Evolutionary conservation across 768 basidiomycete genomes (phyloP).

Genomic region (Psilocybe azurescens): DNA sequence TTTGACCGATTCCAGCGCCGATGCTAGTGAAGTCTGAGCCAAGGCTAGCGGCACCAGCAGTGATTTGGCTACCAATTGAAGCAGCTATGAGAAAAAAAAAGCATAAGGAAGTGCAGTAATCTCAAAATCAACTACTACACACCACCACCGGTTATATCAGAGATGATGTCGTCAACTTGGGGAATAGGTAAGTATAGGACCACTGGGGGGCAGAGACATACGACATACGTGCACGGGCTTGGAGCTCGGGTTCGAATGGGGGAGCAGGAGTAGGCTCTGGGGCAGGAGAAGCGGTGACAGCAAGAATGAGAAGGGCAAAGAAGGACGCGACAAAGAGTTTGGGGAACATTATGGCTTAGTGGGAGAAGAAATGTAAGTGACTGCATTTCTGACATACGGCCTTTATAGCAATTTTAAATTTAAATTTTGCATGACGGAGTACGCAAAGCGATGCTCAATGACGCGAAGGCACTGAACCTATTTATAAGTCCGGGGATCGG

Average conservation of each 20-base stretch:
- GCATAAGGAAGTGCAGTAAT: background rate
- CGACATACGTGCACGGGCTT: conserved; percentile 48
- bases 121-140: conserved; percentile 9
- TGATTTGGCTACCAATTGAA: conserved; percentile 43
- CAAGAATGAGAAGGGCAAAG: conserved; percentile 38
- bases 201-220: conserved; percentile 13
- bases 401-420: background rate
- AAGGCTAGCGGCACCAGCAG: conserved; percentile 32
- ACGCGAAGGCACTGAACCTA: background rate
- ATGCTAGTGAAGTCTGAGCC: conserved; percentile 28
- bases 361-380: conserved; percentile 21
- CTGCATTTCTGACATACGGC: conserved; percentile 6
- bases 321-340: conserved; percentile 40
- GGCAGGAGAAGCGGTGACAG: conserved; percentile 36
- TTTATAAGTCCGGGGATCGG: background rate
- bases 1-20: conserved; percentile 38
- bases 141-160: conserved; percentile 34
- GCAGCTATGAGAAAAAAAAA: conserved; percentile 28
- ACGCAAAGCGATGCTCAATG: conserved; percentile 7
- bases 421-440: background rate
- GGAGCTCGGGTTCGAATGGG: conserved; percentile 19
- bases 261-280: conserved; percentile 32
- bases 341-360: conserved; percentile 42
- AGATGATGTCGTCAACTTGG: conserved; percentile 43
- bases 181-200: conserved; percentile 14